Base-by-base conservation (phyloP, 352 stramenopile genomes). In the Porosira glacialis region DNA sequence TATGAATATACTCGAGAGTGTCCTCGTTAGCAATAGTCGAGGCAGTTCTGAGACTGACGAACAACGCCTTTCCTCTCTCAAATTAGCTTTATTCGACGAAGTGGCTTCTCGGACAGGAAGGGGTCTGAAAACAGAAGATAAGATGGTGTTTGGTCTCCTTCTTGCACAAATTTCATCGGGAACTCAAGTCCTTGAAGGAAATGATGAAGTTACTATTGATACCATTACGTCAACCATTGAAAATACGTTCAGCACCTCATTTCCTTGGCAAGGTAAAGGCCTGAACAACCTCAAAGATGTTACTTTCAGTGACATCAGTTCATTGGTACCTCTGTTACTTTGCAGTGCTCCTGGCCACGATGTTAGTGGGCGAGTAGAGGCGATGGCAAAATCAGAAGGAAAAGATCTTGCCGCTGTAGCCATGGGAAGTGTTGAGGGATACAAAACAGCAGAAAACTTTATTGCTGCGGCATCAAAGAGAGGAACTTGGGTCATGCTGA, bases 341-440 rank as follows among this genome's bases (percentile, higher is more conserved):
- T 98, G 95, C 70, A 98, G 95, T 55, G 96, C 95, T 39, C 93
- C 95, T 8, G 97, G 96, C 27, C 98, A 99, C 65, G 97, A 99
- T 80, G 96, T 97, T 22, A 98, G 94, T 75, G 88, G 93, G 15
- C 93, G 96, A 63, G 95, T 99, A 59, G 95, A 99, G 63, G 87
- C 94, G 17, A 92, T 99, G 35, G 95, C 96, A 2, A 79, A 81
- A 13, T 85, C 88, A 45, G 68, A 95, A 57, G 85, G 93, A 44
- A 97, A 96, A 73, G 95, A 96, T 55, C 93, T 99, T 56, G 89
- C 94, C 49, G 95, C 93, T 19, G 94, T 99, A 21, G 96, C 97
- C 0, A 99, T 99, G 95, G 97, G 97, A 50, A 98, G 94, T 51
- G 81, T 89, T 0, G 96, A 99, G 85, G 95, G 95, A 24, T 99